phyloP scores from a whole-genome alignment of 2,329 filamentous ascomycete genomes.

The Elsinoe fawcettii region DNA sequence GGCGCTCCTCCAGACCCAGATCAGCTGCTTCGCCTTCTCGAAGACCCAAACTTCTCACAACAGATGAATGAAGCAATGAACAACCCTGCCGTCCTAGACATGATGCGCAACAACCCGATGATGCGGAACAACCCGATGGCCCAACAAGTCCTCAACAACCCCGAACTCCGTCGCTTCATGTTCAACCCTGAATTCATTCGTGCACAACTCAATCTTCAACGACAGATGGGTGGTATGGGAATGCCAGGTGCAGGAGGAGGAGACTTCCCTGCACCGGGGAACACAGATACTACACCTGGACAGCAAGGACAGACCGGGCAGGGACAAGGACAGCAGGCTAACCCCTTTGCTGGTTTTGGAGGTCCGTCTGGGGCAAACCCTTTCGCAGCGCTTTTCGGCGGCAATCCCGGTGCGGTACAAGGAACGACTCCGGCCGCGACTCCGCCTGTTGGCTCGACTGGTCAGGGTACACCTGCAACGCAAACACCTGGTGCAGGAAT shows the following conservation, averaged over 20 bases:
- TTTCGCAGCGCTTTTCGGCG: conserved; percentile 53
- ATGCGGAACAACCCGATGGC: conserved; percentile 86
- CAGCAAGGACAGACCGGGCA: conserved; percentile 31
- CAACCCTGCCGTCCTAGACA: conserved; percentile 89
- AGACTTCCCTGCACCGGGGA: conserved; percentile 81
- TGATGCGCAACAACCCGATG: conserved; percentile 57
- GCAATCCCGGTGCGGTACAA: conserved; percentile 24
- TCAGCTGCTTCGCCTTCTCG: conserved; percentile 73
- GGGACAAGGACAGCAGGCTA: conserved; percentile 31
- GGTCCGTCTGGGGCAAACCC: conserved; percentile 43
- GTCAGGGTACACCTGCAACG: conserved; percentile 28
- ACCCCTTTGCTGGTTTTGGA: conserved; percentile 41
- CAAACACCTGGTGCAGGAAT: conserved; percentile 18
- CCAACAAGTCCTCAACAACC: conserved; percentile 78
- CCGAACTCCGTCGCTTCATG: conserved; percentile 85
- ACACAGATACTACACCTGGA: conserved; percentile 71
- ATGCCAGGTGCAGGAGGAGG: conserved; percentile 35
- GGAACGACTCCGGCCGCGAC: conserved; percentile 31
- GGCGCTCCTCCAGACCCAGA: conserved; percentile 77
- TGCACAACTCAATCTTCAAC: conserved; percentile 74
- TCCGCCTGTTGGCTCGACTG: conserved; percentile 24
- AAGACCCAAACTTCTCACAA: conserved; percentile 77
- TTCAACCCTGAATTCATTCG: conserved; percentile 80
- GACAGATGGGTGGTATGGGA: conserved; percentile 50
- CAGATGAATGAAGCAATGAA: conserved; percentile 91